Conservation (phyloP, 106 monocot genomes). For the Amphibolis antarctica region DNA sequence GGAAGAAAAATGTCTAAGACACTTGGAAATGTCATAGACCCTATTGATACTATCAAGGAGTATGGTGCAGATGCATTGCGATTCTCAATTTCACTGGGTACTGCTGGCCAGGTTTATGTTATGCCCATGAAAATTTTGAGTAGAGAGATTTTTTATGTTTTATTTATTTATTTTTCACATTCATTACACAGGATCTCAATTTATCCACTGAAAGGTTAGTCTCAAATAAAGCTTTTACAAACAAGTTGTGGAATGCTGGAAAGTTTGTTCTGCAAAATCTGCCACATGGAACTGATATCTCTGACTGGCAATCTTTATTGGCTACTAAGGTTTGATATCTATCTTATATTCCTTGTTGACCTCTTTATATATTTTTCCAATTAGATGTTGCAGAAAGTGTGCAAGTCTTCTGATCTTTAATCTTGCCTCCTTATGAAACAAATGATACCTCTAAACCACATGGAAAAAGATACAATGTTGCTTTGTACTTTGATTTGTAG, state of each 20-base stretch:
- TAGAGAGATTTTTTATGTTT: neutral
- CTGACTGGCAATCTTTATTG: conserved; percentile 55
- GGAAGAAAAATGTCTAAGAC: conserved; percentile 98
- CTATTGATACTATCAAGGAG: conserved; percentile 85
- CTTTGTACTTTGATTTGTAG: too few relatives aligned
- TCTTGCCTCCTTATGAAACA: neutral
- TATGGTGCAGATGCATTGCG: conserved; percentile 95
- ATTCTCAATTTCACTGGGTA: conserved; percentile 84
- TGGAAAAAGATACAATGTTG: too few relatives aligned
- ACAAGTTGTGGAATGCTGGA: conserved; percentile 98
- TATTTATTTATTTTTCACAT: neutral
- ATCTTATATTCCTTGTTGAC: neutral
- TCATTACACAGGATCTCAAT: conserved; percentile 61
- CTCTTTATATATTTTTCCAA: neutral
- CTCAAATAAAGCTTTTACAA: conserved; percentile 93
- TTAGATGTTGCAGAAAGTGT: neutral
- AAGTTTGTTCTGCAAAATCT: conserved; percentile 93
- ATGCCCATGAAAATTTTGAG: neutral
- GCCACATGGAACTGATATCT: conserved; percentile 46
- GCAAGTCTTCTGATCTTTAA: neutral
- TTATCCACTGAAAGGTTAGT: conserved; percentile 71
- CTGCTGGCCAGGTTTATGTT: conserved; percentile 74
- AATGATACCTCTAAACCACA: neutral
- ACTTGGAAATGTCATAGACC: conserved; percentile 97
- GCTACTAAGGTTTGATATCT: conserved; percentile 39